Conservation (phyloP, 257 asterid genomes). For the Solanum sejunctum region DNA sequence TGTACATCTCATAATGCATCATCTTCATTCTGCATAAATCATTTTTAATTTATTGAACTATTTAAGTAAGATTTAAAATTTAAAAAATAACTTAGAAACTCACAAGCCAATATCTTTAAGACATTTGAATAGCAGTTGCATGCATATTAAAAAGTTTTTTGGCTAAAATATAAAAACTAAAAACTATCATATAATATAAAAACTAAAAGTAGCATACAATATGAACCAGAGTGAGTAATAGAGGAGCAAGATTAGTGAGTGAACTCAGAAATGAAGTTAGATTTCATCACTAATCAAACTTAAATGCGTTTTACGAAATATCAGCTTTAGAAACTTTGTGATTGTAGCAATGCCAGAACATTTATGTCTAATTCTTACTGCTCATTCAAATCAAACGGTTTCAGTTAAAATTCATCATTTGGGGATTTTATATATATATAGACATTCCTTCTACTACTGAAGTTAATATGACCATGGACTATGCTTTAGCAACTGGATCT, state of each 20-base stretch:
- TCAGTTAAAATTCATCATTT: background rate
- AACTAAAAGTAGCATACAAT: no score
- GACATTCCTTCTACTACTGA: background rate
- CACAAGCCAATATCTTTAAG: no score
- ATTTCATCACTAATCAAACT: background rate
- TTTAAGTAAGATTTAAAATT: no score
- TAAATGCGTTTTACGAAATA: background rate
- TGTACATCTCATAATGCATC: no score
- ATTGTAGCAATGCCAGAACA: background rate
- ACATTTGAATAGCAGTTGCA: no score
- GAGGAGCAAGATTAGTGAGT: background rate
- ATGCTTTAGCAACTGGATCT: conserved; percentile 23
- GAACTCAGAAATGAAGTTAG: background rate
- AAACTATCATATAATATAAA: no score
- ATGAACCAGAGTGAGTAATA: no score
- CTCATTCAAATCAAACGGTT: background rate
- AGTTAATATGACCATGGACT: background rate
- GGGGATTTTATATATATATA: background rate
- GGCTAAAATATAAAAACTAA: no score
- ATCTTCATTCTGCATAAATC: no score
- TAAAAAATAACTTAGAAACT: no score
- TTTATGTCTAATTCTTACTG: background rate
- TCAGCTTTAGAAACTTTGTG: background rate
- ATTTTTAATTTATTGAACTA: no score
- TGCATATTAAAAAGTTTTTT: no score